These are phyloP conservation scores for Thelonectria blattea DNA, from an alignment of 2,329 filamentous ascomycete genomes.

Conservation along the genomic window DNA sequence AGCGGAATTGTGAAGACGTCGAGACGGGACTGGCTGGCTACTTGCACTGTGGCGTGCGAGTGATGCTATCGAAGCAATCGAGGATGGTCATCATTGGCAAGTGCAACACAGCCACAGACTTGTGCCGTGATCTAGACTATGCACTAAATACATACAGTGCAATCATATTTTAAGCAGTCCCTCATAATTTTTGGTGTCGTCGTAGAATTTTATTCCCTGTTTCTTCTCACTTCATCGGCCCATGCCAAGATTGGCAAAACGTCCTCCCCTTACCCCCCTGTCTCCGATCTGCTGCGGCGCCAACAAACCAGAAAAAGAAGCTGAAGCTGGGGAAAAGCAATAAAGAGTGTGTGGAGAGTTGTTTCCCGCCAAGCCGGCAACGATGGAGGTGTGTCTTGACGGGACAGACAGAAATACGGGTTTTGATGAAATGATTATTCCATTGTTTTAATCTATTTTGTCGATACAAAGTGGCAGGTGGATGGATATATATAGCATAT, in stretches of 20 bases:
- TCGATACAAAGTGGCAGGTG: too few species aligned
- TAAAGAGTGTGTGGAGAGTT: neutral
- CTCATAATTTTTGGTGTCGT: too few species aligned
- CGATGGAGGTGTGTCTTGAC: neutral
- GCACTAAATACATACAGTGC: too few species aligned
- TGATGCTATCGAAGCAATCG: neutral
- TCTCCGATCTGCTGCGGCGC: constrained; percentile 15
- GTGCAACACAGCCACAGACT: neutral
- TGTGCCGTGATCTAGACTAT: neutral
- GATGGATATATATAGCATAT: neutral
- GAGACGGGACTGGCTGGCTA: neutral
- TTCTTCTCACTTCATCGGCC: neutral
- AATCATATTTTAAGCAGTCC: too few species aligned
- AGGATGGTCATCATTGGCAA: neutral
- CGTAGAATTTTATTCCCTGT: neutral
- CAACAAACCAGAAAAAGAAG: neutral
- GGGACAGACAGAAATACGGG: neutral
- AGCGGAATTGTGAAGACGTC: neutral
- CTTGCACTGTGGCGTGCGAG: neutral
- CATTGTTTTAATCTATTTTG: too few species aligned
- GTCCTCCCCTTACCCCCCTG: neutral
- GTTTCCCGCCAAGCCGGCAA: neutral
- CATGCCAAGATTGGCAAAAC: constrained; percentile 6
- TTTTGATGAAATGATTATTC: too few species aligned
- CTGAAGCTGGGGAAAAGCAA: neutral